These are phyloP conservation scores for Chrysanthemum makinoi DNA, from an alignment of 129 eudicot genomes.

Conservation along the genomic window DNA sequence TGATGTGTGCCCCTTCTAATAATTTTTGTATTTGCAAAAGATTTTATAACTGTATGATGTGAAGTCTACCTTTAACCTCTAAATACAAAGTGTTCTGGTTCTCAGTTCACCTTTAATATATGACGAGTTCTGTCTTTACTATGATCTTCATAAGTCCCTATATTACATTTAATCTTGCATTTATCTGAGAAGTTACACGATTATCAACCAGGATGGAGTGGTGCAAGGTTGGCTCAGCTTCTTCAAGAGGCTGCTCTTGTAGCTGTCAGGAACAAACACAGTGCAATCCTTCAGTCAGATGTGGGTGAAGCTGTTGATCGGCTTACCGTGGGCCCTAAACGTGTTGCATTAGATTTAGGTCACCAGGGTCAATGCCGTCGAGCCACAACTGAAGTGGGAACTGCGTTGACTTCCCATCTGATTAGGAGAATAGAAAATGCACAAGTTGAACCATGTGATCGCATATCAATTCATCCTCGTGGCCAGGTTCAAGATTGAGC, in stretches of 20 bases:
- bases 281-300: slow-evolving; percentile 68
- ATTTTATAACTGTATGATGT: no score
- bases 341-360: slow-evolving; percentile 66
- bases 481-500: slow-evolving; percentile 54
- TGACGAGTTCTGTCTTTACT: slow-evolving; percentile 2
- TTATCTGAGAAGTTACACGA: slow-evolving; percentile 2
- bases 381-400: slow-evolving; percentile 81
- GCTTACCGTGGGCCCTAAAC: slow-evolving; percentile 82
- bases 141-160: background rate
- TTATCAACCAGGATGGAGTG: slow-evolving; percentile 77
- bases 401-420: slow-evolving; percentile 81
- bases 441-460: slow-evolving; percentile 74
- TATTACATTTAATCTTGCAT: background rate
- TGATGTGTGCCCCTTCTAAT: background rate
- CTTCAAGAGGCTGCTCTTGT: slow-evolving; percentile 96
- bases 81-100: no score
- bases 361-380: slow-evolving; percentile 91
- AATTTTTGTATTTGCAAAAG: background rate
- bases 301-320: slow-evolving; percentile 93
- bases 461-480: slow-evolving; percentile 85
- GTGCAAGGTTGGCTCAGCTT: slow-evolving; percentile 93
- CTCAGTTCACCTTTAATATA: background rate
- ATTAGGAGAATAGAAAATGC: slow-evolving; percentile 69
- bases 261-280: slow-evolving; percentile 76
- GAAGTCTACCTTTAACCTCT: no score